These are phyloP conservation scores for Trichophyton simii DNA, from an alignment of 2,329 filamentous ascomycete species.

Conservation along the genomic window DNA sequence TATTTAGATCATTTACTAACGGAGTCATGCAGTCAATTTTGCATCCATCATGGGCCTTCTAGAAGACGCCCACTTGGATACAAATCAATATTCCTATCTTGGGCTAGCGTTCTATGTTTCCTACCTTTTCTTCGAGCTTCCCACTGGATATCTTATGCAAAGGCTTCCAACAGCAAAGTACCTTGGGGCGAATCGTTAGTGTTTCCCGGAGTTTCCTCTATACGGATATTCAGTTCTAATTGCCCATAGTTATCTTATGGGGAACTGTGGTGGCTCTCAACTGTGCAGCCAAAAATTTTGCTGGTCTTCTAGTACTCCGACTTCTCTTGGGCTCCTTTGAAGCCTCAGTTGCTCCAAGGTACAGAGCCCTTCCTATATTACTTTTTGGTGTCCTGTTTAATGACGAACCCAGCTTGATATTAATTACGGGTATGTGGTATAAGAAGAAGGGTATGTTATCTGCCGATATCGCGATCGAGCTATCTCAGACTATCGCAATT, in stretches of 20 bases:
- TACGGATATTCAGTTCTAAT: neutral
- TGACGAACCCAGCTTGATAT: neutral
- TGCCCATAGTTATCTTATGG: constrained; percentile 47
- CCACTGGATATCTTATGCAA: constrained; percentile 53
- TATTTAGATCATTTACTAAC: neutral
- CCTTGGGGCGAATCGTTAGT: constrained; percentile 39
- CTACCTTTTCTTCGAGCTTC: constrained; percentile 59
- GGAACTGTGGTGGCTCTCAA: constrained; percentile 48
- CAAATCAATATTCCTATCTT: constrained; percentile 52
- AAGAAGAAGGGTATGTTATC: neutral
- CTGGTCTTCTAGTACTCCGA: constrained; percentile 47
- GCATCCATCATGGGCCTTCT: constrained; percentile 31
- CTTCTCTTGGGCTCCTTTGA: constrained; percentile 60
- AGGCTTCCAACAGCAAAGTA: constrained; percentile 57
- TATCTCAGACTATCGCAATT: neutral
- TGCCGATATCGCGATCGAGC: neutral
- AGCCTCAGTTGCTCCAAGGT: constrained; percentile 28
- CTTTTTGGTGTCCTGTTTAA: neutral
- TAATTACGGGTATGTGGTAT: constrained; percentile 4
- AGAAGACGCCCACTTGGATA: constrained; percentile 37
- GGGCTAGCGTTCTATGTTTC: constrained; percentile 64
- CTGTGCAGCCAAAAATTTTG: constrained; percentile 49
- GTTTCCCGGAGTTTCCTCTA: neutral
- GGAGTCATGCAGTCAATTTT: constrained; percentile 11
- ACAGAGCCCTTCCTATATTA: neutral